Evolutionary conservation across 2,329 filamentous ascomycete species (phyloP), one percentile per base, ranked within the genome.

Genomic region (Pyricularia pennisetigena): DNA sequence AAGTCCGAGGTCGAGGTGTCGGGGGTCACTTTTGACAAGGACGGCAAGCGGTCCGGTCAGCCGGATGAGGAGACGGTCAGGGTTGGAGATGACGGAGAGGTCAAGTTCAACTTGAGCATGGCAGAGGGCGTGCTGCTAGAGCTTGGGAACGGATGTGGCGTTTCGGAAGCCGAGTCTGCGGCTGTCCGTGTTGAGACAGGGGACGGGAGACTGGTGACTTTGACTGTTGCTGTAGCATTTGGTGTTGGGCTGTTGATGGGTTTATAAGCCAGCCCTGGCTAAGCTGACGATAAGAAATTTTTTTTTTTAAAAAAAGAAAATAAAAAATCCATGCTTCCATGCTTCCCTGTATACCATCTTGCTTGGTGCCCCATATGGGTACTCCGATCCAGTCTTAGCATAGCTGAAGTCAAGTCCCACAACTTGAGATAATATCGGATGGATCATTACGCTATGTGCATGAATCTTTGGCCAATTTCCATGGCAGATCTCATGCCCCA

Each of bases 81-180:
- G 4, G 76, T 78, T 2, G 76, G 73, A 1, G 68, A 70, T n/a
- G 66, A 69, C 8, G 76, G 76, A 5, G 41, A 69, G 2, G 65
- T 78, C 14, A 70, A 57, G 16, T 69, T 78, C 41, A 66, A 63
- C 12, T 35, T 78, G 2, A 69, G n/a, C 49, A 72, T 73, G 65
- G 76, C 76, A 0, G 75, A 78, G 72, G 76, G 69, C 8, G 74
- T 78, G 54, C 67, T 78, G 66, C 69, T 78, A 32, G 75, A 76
- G 71, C 66, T 75, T n/a, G 54, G 54, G 3, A n/a, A 24, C 29
- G 35, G 23, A 24, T 61, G 41, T 9, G 66, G 66, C 66, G 28
- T 9, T 23, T 23, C 35, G 41, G 65, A 23, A 20, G 12, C 65
- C 12, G 65, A 28, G 23, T 66, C 65, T 28, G 24, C 41, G 4